phyloP scores from a whole-genome alignment of 1,284 basidiomycete species.

The Microbotryum silenes-acaulis region DNA sequence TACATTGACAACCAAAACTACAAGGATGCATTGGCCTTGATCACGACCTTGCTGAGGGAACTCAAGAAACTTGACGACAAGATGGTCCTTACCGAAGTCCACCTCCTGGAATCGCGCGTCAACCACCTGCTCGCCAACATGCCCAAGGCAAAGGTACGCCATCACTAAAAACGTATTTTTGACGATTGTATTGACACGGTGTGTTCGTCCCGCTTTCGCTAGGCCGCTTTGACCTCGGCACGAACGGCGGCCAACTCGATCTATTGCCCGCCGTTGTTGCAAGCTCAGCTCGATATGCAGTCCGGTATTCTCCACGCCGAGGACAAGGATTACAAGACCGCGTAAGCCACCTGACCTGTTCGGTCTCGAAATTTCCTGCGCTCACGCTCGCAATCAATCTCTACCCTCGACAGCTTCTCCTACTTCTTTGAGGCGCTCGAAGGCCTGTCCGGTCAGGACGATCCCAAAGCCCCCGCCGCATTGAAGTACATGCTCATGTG shows the following conservation, averaged over 20 bases:
- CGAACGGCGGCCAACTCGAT: slow-evolving; percentile 93
- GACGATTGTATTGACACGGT: not conserved
- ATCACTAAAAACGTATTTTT: not conserved
- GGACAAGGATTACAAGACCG: slow-evolving; percentile 96
- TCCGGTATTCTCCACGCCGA: slow-evolving; percentile 88
- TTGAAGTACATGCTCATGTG: slow-evolving; percentile 97
- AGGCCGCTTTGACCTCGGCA: slow-evolving; percentile 85
- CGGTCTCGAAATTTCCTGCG: too few relatives aligned
- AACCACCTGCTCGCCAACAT: slow-evolving; percentile 87
- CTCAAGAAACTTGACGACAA: slow-evolving; percentile 93
- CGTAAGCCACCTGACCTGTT: slow-evolving; percentile 35
- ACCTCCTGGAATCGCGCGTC: slow-evolving; percentile 83
- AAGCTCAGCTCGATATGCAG: slow-evolving; percentile 87
- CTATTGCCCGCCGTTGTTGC: slow-evolving; percentile 90
- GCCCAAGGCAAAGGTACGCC: slow-evolving; percentile 75
- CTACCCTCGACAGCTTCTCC: slow-evolving; percentile 54
- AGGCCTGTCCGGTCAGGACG: slow-evolving; percentile 59
- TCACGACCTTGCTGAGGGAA: slow-evolving; percentile 78
- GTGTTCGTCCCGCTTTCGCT: not conserved
- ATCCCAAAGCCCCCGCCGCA: slow-evolving; percentile 61
- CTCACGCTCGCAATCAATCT: not conserved
- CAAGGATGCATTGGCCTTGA: slow-evolving; percentile 70
- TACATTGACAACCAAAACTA: slow-evolving; percentile 72
- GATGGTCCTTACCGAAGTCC: slow-evolving; percentile 94
- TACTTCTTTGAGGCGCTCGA: slow-evolving; percentile 99